Base-by-base conservation (phyloP, 1,284 basidiomycete genomes). In the Malassezia pachydermatis region DNA sequence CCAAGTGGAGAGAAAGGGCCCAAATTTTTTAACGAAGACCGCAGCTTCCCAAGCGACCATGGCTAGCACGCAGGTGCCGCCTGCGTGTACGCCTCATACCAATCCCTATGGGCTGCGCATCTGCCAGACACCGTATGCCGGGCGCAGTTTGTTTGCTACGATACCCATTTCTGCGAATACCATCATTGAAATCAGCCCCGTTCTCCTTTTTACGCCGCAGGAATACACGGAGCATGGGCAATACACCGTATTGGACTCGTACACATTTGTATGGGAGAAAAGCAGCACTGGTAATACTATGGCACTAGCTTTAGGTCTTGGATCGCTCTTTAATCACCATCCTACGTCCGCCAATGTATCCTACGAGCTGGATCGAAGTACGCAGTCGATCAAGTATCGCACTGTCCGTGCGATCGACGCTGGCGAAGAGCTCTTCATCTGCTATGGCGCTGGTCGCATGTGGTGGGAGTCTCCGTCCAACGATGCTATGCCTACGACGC, bases 281-380 rank as follows among this genome's bases (percentile, higher is more conserved):
- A 84, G 60, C 37, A 53, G 75, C 39, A 79, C 80, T 56, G 62
- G 65, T 7, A 83, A 83, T 0, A 79, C 80, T 2, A 87, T 88
- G 84, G 89, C 85, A 0, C 76, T 96, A 2, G 84, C 86, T 0
- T 73, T 92, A 0, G 89, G 89, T 1, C 76, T 92, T 23, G 88
- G 85, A 8, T 85, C 84, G 1, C 65, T 88, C 4, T 87, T 88
- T 73, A 88, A 87, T 61, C 84, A 86, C 69, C 80, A 81, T 0
- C 73, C 78, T 14, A 58, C 61, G 1, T 25, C 22, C 2, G 85
- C 85, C 2, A 88, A 88, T 64, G 78, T 87, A 14, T 80, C 80
- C 0, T 88, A 80, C 68, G 74, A 73, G 3, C 67, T 84, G 10
- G 65, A 75, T 38, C 54, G 64, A 9, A 28, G 40, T 0, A 77